Base-by-base conservation (phyloP, 495 filamentous ascomycete genomes). In the Daldinia vernicosa region DNA sequence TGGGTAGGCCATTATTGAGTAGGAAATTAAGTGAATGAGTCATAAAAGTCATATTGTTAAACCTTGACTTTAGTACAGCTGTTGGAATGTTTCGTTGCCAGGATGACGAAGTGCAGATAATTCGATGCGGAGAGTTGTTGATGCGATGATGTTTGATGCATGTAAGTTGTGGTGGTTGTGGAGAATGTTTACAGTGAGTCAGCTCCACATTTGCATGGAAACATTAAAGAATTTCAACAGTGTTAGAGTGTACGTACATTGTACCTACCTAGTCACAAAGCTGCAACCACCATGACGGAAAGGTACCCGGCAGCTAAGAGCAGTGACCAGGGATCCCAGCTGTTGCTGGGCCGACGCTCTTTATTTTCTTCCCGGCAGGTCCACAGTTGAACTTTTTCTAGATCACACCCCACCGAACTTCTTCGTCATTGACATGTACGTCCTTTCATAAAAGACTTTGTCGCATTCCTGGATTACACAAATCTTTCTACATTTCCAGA, bases 1-100 rank as follows among this genome's bases (percentile, higher is more conserved):
- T 45, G 14, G 1, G 24, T 52, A 50, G 6, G 45, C 45, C n/a
- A 12, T 17, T 4, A 26, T 24, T 62, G 60, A 26, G 15, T 32
- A 60, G 12, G 45, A 60, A 52, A 43, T 43, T 59, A 66, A 51
- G 40, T 5, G 12, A 54, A 51, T 75, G 74, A 75, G 57, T 75
- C 74, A 76, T 66, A 17, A 22, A 12, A 47, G 43, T 47, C 43
- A 47, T 47, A 24, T 4, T 14, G 9, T 24, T 11, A 22, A 60
- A 50, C 33, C 7, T 27, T 26, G 28, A 63, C 50, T 27, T 51
- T 52, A 54, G 5, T 22, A 53, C 1, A n/a, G 27, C 17, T 30
- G 24, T 24, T 14, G 27, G 50, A 53, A 53, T 68, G 66, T 52
- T 56, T 56, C 24, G 58, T 68, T 68, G 39, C 66, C 50, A 30